A percentile compares a stretch with the other conserved stretches of the same genome.
Conservation (phyloP, 2,329 filamentous ascomycete genomes). For the Alternaria gaisen region DNA sequence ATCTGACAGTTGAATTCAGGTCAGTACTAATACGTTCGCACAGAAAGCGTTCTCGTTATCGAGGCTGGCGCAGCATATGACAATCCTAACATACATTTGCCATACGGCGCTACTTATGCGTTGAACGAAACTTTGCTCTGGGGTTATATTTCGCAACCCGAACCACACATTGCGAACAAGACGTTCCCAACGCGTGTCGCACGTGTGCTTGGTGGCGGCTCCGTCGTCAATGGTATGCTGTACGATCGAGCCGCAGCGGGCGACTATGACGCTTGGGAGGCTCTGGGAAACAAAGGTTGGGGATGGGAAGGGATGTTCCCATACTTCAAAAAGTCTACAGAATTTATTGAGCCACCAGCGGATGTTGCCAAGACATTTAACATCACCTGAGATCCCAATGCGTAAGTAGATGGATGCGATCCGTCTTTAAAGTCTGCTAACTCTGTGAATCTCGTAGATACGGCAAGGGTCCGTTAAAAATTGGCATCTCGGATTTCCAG, state of each 20-base stretch:
- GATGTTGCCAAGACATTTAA: slow-evolving; percentile 22
- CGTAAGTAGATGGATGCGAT: slow-evolving; percentile 18
- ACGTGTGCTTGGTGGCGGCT: slow-evolving; percentile 36
- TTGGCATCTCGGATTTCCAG: slow-evolving; percentile 39
- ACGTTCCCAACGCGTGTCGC: slow-evolving; percentile 29
- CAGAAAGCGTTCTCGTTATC: slow-evolving; percentile 40
- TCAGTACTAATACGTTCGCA: background rate
- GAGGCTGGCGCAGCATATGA: slow-evolving; percentile 37
- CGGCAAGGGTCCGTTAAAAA: slow-evolving; percentile 37
- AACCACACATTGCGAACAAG: slow-evolving; percentile 27
- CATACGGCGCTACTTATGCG: slow-evolving; percentile 32
- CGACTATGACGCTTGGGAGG: slow-evolving; percentile 64
- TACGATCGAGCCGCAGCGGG: slow-evolving; percentile 48
- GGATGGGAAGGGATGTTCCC: slow-evolving; percentile 60
- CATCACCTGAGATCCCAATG: slow-evolving; percentile 37
- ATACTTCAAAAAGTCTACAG: slow-evolving; percentile 41
- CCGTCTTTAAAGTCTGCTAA: background rate
- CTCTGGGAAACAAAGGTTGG: slow-evolving; percentile 69
- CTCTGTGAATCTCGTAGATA: slow-evolving; percentile 20
- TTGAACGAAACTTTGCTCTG: slow-evolving; percentile 32
- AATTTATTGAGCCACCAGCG: slow-evolving; percentile 33
- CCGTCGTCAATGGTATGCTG: slow-evolving; percentile 48
- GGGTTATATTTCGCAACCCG: slow-evolving; percentile 31
- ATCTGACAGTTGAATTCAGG: no score
- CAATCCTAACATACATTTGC: slow-evolving; percentile 33